These are phyloP conservation scores for Ramularia collo-cygni DNA, from an alignment of 2,329 filamentous ascomycete species.

Conservation along the genomic window DNA sequence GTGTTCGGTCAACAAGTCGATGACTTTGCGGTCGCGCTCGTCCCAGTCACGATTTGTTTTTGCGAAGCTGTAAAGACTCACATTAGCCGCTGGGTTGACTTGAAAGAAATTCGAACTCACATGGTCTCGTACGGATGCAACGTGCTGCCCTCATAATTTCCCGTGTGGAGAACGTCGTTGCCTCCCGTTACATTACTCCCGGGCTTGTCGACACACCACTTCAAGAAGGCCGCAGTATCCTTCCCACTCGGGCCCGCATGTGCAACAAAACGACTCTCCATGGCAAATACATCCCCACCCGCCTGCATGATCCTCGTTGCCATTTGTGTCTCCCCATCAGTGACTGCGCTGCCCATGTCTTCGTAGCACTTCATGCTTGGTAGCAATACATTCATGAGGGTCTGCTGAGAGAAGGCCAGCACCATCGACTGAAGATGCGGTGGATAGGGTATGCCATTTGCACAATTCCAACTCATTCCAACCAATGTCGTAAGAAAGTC, in stretches of 20 bases:
- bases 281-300: conserved; percentile 11
- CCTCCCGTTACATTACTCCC: not conserved
- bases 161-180: conserved; percentile 9
- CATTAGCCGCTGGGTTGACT: not conserved
- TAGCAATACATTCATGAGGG: conserved; percentile 5
- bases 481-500: conserved; percentile 6
- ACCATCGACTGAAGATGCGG: conserved; percentile 16
- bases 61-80: conserved; percentile 7
- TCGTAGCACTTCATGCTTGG: conserved; percentile 14
- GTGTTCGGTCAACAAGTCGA: conserved; percentile 14
- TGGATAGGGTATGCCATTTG: conserved; percentile 4
- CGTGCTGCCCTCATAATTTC: conserved; percentile 8
- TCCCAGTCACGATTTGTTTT: conserved; percentile 15
- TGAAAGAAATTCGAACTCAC: conserved; percentile 3
- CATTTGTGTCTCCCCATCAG: conserved; percentile 9
- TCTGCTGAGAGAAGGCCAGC: conserved; percentile 3
- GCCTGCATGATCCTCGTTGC: conserved; percentile 4
- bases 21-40: conserved; percentile 8
- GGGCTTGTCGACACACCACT: conserved; percentile 11
- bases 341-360: conserved; percentile 6
- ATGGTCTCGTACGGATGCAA: conserved; percentile 16
- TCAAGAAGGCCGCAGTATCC: conserved; percentile 9
- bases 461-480: conserved; percentile 17
- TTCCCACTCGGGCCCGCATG: conserved; percentile 11
- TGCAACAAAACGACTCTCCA: conserved; percentile 12